Evolutionary conservation across 371 early-diverging fungal species (phyloP), one percentile per base, ranked within the genome.

Genomic region (Capillidium heterosporum): DNA sequence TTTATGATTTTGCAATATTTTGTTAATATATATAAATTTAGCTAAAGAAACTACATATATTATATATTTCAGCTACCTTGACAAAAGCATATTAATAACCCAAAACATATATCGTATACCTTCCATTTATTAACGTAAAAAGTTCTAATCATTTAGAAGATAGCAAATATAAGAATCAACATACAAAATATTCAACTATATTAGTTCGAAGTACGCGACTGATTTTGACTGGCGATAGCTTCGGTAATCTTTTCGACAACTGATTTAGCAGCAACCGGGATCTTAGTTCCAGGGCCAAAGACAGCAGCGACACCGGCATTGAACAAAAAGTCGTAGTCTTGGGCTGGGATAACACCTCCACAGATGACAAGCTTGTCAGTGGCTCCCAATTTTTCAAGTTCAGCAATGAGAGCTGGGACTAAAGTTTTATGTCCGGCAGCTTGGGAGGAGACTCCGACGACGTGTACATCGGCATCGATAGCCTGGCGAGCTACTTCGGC

Each of bases 371-470:
- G 23, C 60, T 78, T 83, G 60, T 87, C 80, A 0, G 60, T 66
- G 1, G 77, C 82, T 24, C 82, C 82, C 29, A 82, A 65, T 61
- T 78, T 78, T 60, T 76, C 68, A 57, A 89, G 72, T 64, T 85
- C 84, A 1, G 62, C 68, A 58, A 89, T 73, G 55, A 87, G 65
- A 56, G 78, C 74, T 4, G 89, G 88, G 5, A 89, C 81, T 35
- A 89, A 67, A 2, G 85, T 83, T 65, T 85, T 84, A 70, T 89
- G 88, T 0, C 87, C 89, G 46, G 88, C 88, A 15, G 89, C 89
- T 58, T 82, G 81, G 32, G 85, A 84, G 23, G 83, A 82, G 0
- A 83, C 77, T 11, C 89, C 89, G n/a, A 89, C 76, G 19, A 82
- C 85, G 59, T 89, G 89, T 3, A 89, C 89, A 63, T 89, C 89